Conservation (phyloP, 1,284 basidiomycete genomes). For the Gymnopus androsaceus region DNA sequence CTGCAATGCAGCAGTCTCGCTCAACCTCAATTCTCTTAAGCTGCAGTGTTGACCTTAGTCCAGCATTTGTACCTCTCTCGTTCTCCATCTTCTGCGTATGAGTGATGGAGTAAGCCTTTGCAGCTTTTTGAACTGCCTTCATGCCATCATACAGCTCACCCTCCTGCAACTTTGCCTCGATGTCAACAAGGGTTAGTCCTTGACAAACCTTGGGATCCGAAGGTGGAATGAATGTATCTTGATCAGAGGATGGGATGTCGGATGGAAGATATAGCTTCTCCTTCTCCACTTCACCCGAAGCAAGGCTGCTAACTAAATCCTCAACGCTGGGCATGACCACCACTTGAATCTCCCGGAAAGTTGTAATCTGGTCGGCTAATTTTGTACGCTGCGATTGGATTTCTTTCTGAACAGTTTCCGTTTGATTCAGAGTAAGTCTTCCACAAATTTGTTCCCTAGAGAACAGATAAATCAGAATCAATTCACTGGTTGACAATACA, state of each 20-base stretch:
- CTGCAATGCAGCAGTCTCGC: neutral
- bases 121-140: neutral
- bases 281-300: neutral
- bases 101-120: neutral
- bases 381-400: neutral
- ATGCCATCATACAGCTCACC: neutral
- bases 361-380: neutral
- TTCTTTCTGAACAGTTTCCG: neutral
- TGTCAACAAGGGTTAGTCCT: neutral
- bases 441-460: neutral
- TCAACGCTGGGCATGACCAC: neutral
- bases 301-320: neutral
- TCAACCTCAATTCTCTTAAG: neutral
- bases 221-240: neutral
- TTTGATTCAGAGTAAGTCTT: neutral
- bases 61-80: neutral
- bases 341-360: neutral
- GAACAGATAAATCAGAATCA: neutral
- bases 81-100: neutral
- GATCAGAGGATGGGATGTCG: neutral
- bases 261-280: conserved; percentile 1
- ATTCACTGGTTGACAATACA: neutral
- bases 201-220: too few species aligned
- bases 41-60: neutral
- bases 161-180: neutral